Evolutionary conservation across 2,329 filamentous ascomycete species (phyloP).

Genomic region (Penicillium sp.): DNA sequence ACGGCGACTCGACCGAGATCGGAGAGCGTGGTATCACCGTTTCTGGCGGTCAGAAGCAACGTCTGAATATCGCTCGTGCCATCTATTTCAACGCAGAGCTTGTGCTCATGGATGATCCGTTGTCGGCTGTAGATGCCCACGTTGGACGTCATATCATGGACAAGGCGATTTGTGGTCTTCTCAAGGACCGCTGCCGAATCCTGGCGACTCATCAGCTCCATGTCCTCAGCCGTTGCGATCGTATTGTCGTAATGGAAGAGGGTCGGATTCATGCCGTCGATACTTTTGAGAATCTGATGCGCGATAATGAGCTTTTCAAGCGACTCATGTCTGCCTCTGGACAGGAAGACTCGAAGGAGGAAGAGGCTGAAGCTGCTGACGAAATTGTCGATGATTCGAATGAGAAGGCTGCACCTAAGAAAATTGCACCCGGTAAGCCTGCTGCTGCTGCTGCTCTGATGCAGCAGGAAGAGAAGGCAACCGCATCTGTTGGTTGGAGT

Average conservation of each 20-base stretch:
- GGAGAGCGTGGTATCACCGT: slow-evolving; percentile 95
- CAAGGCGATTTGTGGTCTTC: slow-evolving; percentile 85
- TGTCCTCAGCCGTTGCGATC: slow-evolving; percentile 86
- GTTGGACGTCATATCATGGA: slow-evolving; percentile 81
- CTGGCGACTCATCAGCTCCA: slow-evolving; percentile 95
- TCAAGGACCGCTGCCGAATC: slow-evolving; percentile 87
- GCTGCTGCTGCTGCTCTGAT: slow-evolving; percentile 47
- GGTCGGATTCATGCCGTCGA: slow-evolving; percentile 84
- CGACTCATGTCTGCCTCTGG: slow-evolving; percentile 79
- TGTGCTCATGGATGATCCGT: slow-evolving; percentile 68
- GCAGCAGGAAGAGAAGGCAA: slow-evolving; percentile 64
- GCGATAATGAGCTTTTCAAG: slow-evolving; percentile 76
- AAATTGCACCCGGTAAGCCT: slow-evolving; percentile 19
- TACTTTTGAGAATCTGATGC: slow-evolving; percentile 88
- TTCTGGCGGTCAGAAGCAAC: slow-evolving; percentile 93
- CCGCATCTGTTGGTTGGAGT: slow-evolving; percentile 77
- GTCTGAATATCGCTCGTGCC: slow-evolving; percentile 87
- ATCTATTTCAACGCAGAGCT: slow-evolving; percentile 70
- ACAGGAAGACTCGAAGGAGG: slow-evolving; percentile 60
- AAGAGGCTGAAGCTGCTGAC: slow-evolving; percentile 56
- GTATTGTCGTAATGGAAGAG: slow-evolving; percentile 91
- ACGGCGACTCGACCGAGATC: slow-evolving; percentile 88
- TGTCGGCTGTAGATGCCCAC: slow-evolving; percentile 63
- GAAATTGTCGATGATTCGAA: slow-evolving; percentile 53
- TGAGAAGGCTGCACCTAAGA: slow-evolving; percentile 28